Percentiles rank a stretch among this genome's conserved stretches.
These are phyloP conservation scores for Leishmania braziliensis DNA, from an alignment of 208 protist genomes.

Conservation along the genomic window DNA sequence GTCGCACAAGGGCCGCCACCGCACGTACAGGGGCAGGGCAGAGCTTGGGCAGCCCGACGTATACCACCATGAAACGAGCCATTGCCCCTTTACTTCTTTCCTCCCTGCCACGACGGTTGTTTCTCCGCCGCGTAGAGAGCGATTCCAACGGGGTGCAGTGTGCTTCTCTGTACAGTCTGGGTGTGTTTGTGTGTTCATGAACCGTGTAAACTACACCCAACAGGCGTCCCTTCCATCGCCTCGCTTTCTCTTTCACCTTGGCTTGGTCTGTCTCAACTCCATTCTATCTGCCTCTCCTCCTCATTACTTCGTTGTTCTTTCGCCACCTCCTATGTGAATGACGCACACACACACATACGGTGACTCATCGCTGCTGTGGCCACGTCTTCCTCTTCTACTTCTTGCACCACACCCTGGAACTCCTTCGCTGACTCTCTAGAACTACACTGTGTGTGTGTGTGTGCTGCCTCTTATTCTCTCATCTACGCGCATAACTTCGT, in stretches of 20 bases:
- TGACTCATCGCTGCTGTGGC: background rate
- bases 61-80: background rate
- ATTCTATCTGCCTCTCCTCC: background rate
- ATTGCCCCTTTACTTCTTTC: background rate
- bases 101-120: background rate
- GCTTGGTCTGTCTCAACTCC: background rate
- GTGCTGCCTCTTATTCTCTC: background rate
- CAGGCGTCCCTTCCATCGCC: too few relatives aligned
- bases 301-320: background rate
- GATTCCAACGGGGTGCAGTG: too few relatives aligned
- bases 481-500: background rate
- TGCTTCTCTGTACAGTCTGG: too few relatives aligned
- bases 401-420: background rate
- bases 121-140: background rate
- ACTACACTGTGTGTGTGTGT: slow-evolving; percentile 1
- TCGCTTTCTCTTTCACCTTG: background rate
- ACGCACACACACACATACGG: background rate
- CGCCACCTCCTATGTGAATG: background rate
- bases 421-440: background rate
- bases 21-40: background rate
- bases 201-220: too few relatives aligned
- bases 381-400: background rate
- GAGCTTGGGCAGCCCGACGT: background rate
- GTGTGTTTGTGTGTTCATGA: too few relatives aligned
- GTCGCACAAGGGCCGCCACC: background rate